Percentiles rank a stretch among this genome's conserved stretches.
Conservation (phyloP, 768 basidiomycete genomes). For the Lanmaoa rubissima region DNA sequence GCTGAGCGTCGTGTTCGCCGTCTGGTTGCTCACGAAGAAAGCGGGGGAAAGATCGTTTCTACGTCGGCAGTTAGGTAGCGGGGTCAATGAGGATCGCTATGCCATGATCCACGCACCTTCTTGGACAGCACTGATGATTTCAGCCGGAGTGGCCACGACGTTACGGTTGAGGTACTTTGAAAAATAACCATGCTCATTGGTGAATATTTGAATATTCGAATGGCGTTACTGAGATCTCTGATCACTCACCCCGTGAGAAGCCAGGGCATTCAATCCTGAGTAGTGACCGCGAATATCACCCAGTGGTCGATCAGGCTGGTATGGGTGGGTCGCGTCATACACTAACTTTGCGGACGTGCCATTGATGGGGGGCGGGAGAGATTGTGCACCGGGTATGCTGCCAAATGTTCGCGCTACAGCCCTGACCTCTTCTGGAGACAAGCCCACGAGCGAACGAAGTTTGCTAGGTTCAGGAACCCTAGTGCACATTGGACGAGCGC, state of each 20-base stretch:
- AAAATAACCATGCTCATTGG: background rate
- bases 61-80: too few species aligned
- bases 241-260: slow-evolving; percentile 24
- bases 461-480: slow-evolving; percentile 15
- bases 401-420: slow-evolving; percentile 11
- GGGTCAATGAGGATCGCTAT: too few species aligned
- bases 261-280: slow-evolving; percentile 25
- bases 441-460: slow-evolving; percentile 22
- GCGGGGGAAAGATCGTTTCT: slow-evolving; percentile 21
- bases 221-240: background rate
- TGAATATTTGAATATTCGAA: too few species aligned
- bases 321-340: too few species aligned
- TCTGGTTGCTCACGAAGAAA: slow-evolving; percentile 24
- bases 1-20: slow-evolving; percentile 15
- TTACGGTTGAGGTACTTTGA: slow-evolving; percentile 19
- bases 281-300: slow-evolving; percentile 27
- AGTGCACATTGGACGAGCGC: slow-evolving; percentile 6
- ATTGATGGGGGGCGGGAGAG: too few species aligned
- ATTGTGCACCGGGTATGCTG: slow-evolving; percentile 22
- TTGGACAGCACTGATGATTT: too few species aligned
- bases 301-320: too few species aligned
- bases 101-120: slow-evolving; percentile 3
- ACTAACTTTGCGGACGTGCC: too few species aligned
- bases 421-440: slow-evolving; percentile 14
- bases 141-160: slow-evolving; percentile 21